Base-by-base conservation (phyloP, 768 basidiomycete species). In the Hygrocybe coccinea region DNA sequence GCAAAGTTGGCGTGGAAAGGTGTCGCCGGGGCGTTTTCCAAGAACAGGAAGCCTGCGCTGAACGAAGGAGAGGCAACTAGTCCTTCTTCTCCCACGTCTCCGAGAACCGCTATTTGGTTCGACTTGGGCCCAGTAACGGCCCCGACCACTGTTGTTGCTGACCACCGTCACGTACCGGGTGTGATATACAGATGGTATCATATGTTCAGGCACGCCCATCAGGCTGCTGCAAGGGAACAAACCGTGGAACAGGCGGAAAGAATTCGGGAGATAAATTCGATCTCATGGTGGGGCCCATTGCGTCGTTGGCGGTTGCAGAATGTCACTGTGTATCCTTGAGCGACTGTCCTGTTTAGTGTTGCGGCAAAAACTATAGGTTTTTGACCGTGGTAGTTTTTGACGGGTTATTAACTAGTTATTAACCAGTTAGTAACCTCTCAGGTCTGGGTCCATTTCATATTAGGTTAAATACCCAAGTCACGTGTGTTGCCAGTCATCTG, bases 281-380 rank as follows among this genome's bases (percentile, higher is more conserved):
- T 87, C 57, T 90, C 84, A 84, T 89, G 87, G 85, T 90, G 88
- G 87, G 87, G 87, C 0, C 88, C 89, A 2, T 68, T 91, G 19
- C 74, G 79, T 44, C 76, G 78, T 25, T 91, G 88, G 89, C 75
- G 90, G 45, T 67, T 91, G 60, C 80, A 85, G 44, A 46, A 46
- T 46, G 44, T 21, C 7, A 46, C 44, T n/a, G n/a, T n/a, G n/a
- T n/a, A n/a, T n/a, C n/a, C n/a, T n/a, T n/a, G n/a, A n/a, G n/a
- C n/a, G n/a, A n/a, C n/a, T n/a, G n/a, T n/a, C n/a, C n/a, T n/a
- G n/a, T n/a, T n/a, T n/a, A n/a, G n/a, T n/a, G n/a, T n/a, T n/a
- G n/a, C n/a, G n/a, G n/a, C n/a, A n/a, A n/a, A n/a, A n/a, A n/a
- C n/a, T n/a, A n/a, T n/a, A n/a, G n/a, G n/a, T n/a, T n/a, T n/a